Evolutionary conservation across 1,284 basidiomycete genomes (phyloP).

Genomic region (Cystobasidium pallidum): DNA sequence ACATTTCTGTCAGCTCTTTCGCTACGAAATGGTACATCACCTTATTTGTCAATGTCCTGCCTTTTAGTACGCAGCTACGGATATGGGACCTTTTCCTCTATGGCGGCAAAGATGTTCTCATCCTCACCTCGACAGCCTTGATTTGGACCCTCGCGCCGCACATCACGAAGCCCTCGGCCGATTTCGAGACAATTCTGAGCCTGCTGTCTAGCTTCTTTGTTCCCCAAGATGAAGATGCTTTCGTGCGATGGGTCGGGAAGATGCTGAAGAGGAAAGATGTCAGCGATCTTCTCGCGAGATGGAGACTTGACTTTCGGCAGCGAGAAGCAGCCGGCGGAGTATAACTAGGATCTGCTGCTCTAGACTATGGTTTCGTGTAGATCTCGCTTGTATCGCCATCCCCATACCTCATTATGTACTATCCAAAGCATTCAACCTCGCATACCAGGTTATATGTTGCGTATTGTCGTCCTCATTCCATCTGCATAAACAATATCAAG

Average conservation of each 20-base stretch:
- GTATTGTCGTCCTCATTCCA: neutral
- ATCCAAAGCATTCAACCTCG: neutral
- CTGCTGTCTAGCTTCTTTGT: conserved; percentile 88
- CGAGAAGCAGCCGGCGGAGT: neutral
- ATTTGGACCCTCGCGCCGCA: conserved; percentile 86
- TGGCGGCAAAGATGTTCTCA: conserved; percentile 86
- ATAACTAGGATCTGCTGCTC: neutral
- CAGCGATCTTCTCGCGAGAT: neutral
- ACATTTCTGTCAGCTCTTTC: conserved; percentile 89
- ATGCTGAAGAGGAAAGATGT: conserved; percentile 61
- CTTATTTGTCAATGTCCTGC: conserved; percentile 83
- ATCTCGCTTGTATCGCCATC: neutral
- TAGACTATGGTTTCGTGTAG: neutral
- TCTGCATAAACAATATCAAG: neutral
- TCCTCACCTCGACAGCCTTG: conserved; percentile 80
- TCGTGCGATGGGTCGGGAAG: conserved; percentile 77
- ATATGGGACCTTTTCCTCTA: conserved; percentile 92
- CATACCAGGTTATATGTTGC: neutral
- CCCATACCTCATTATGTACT: neutral
- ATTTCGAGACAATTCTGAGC: conserved; percentile 86
- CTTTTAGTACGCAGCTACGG: conserved; percentile 90
- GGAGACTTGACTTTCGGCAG: conserved; percentile 5
- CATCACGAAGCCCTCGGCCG: conserved; percentile 73
- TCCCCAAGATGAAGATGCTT: conserved; percentile 78
- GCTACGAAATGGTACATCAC: conserved; percentile 99